phyloP scores from a whole-genome alignment of 1,139 yeast species.

The Magnusiomyces paraingens region DNA sequence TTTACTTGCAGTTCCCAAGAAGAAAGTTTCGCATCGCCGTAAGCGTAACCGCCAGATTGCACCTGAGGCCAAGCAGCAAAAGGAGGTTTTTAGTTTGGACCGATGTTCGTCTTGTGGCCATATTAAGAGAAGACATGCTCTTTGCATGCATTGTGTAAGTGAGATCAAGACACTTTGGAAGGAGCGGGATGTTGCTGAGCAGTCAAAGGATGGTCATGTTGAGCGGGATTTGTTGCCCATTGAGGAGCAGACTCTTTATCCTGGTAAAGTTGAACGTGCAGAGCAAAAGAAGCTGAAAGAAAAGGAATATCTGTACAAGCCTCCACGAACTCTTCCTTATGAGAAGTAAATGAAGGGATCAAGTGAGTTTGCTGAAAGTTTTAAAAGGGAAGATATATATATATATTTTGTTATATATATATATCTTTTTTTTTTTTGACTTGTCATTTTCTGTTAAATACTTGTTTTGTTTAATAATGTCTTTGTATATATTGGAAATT shows the following conservation, averaged over 20 bases:
- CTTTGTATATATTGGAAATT: too few relatives aligned
- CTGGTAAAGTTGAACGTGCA: constrained; percentile 59
- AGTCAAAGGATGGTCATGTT: constrained; percentile 24
- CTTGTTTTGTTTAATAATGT: too few relatives aligned
- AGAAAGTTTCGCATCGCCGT: constrained; percentile 80
- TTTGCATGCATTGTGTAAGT: constrained; percentile 88
- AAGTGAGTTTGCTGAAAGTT: too few relatives aligned
- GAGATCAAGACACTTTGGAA: constrained; percentile 75
- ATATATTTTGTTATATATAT: too few relatives aligned
- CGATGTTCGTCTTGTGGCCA: constrained; percentile 97
- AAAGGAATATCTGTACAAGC: constrained; percentile 61
- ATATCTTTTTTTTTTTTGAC: too few relatives aligned
- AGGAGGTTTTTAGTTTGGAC: constrained; percentile 67
- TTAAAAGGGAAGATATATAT: too few relatives aligned
- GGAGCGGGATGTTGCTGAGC: constrained; percentile 34
- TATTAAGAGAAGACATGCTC: constrained; percentile 78
- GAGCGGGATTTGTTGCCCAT: constrained; percentile 54
- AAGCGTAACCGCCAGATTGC: constrained; percentile 77
- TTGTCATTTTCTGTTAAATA: too few relatives aligned
- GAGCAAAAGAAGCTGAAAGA: constrained; percentile 45
- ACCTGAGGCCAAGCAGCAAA: constrained; percentile 75
- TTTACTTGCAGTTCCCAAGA: constrained; percentile 84
- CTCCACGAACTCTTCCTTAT: constrained; percentile 50
- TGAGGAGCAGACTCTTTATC: constrained; percentile 54
- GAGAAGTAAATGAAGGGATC: constrained; percentile 26